Conservation (phyloP, 148 eudicot species). For the Diospyros lotus region DNA sequence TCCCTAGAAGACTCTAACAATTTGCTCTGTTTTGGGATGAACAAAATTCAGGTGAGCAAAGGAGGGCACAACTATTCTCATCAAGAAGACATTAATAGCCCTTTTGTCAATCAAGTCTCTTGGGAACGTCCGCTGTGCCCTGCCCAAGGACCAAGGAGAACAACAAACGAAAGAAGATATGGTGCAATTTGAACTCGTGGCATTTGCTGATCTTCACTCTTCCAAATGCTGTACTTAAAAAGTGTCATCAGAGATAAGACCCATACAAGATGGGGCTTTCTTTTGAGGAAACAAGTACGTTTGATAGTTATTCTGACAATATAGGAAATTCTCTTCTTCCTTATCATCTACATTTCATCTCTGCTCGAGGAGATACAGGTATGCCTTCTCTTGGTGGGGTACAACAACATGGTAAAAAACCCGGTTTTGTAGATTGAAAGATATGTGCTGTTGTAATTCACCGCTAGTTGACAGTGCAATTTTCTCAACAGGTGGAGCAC, state of each 20-base stretch:
- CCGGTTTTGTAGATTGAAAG: background rate
- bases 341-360: background rate
- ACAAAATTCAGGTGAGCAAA: constrained; percentile 51
- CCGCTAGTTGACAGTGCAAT: background rate
- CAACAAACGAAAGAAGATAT: constrained; percentile 45
- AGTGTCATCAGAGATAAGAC: background rate
- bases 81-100: constrained; percentile 42
- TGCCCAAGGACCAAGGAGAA: constrained; percentile 44
- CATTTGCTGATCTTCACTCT: background rate
- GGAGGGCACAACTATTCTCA: constrained; percentile 43
- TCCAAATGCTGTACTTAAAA: background rate
- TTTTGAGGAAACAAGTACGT: no score
- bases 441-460: background rate
- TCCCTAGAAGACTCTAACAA: background rate
- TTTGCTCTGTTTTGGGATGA: background rate
- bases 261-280: background rate
- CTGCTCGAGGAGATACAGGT: background rate
- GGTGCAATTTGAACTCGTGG: constrained; percentile 49
- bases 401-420: background rate
- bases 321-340: no score
- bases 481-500: background rate
- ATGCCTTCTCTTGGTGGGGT: background rate
- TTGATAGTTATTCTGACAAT: no score
- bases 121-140: constrained; percentile 43
- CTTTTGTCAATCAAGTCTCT: constrained; percentile 44